Base-by-base conservation (phyloP, 2,329 filamentous ascomycete species). In the Xylariales sp. region DNA sequence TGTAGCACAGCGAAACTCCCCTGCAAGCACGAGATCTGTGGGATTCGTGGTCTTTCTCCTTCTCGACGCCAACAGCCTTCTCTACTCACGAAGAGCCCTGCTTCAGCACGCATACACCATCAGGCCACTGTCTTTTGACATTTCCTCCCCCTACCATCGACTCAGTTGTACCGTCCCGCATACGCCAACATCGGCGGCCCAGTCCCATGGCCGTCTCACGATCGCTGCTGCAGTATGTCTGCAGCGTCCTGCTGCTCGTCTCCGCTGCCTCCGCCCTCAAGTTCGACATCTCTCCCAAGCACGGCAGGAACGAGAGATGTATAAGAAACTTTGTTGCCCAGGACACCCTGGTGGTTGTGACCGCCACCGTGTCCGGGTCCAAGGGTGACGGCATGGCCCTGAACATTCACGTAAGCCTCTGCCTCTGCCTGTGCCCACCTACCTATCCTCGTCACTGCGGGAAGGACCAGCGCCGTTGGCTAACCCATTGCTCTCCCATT, bases 281-380 rank as follows among this genome's bases (percentile, higher is more conserved):
- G 72, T 96, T 98, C 75, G 93, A 98, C 56, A 79, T 98, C 44
- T 67, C 78, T 54, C 88, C 89, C 30, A 76, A 81, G 48, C 71
- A 77, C 61, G 80, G 83, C 53, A 70, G 71, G 45, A 80, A 75
- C 56, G 85, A 91, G 68, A 79, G 91, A 69, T 98, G 93, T 70
- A 86, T 98, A 63, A 81, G 91, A 62, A 98, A 98, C 71, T 98
- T 96, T 63, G 90, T 96, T 49, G 77, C 80, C 44, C 85, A 81
- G 66, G 89, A 96, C 59, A 95, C 93, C 48, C 72, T 98, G 49
- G 93, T 98, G 29, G 91, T 97, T 23, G 91, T 98, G 37, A 97
- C 91, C 40, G 87, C 90, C 39, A 95, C 81, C 42, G 76, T 95
- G 40, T 80, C 83, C 60, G 93, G 93, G n/a, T 69, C 69, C 50